These are phyloP conservation scores for Phytopythium chamaehyphon DNA, from an alignment of 352 stramenopile species.

Conservation along the genomic window DNA sequence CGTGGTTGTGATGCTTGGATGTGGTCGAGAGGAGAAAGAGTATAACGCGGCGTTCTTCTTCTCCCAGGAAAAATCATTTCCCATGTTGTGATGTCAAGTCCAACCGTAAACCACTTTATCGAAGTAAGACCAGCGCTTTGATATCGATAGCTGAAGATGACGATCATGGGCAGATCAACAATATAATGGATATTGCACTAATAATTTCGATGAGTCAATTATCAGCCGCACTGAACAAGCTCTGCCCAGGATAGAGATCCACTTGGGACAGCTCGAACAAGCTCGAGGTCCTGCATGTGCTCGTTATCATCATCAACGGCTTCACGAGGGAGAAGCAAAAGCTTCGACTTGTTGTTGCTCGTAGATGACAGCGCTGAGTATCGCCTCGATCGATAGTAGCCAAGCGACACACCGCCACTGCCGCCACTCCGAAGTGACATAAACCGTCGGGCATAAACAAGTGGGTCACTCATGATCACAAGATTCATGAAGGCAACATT, in stretches of 20 bases:
- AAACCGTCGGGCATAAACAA: neutral
- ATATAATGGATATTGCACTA: no score
- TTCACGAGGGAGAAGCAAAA: constrained; percentile 1
- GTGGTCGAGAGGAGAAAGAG: no score
- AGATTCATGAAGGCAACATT: constrained; percentile 3
- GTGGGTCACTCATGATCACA: constrained; percentile 1
- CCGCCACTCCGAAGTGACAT: neutral
- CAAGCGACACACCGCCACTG: neutral
- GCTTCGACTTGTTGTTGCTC: neutral
- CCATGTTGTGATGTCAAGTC: no score
- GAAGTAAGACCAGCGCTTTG: no score
- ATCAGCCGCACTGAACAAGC: neutral
- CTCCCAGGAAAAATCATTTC: neutral
- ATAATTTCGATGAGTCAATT: neutral
- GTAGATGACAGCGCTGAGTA: no score
- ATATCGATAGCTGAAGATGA: no score
- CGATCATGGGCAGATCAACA: no score
- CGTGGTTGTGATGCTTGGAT: no score
- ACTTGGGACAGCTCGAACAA: neutral
- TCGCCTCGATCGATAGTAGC: constrained; percentile 1
- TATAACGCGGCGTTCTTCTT: no score
- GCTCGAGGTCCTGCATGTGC: constrained; percentile 1
- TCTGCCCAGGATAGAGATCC: neutral
- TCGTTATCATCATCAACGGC: neutral
- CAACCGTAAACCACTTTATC: no score